A percentile compares a stretch with the other conserved stretches of the same genome.
Conservation (phyloP, 208 protist genomes). For the Leptomonas seymouri region DNA sequence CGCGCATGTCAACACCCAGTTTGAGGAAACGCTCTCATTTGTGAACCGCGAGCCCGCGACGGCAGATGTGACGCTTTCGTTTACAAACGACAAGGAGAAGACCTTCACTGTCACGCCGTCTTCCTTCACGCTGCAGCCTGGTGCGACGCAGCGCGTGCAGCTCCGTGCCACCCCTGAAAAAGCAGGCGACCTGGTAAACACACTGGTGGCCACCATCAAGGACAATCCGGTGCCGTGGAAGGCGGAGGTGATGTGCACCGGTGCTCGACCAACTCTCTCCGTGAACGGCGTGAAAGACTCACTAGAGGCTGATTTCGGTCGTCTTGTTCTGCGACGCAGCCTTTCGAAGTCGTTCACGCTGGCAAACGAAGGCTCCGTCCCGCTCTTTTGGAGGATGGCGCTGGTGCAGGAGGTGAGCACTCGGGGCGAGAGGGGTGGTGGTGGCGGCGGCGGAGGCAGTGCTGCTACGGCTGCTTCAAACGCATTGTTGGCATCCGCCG, state of each 20-base stretch:
- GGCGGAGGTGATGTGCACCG: constrained; percentile 85
- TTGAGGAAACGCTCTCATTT: constrained; percentile 83
- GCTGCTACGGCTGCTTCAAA: not conserved
- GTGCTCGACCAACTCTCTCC: constrained; percentile 80
- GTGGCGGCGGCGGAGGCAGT: constrained; percentile 3
- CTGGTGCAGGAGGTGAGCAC: constrained; percentile 11
- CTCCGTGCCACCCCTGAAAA: constrained; percentile 87
- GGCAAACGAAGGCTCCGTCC: constrained; percentile 78
- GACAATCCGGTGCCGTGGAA: constrained; percentile 93
- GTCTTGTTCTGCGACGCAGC: constrained; percentile 67
- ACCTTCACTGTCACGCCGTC: constrained; percentile 82
- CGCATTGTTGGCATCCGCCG: not conserved
- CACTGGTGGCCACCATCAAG: constrained; percentile 86
- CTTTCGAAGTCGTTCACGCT: constrained; percentile 52
- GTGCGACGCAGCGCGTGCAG: constrained; percentile 72
- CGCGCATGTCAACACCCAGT: not conserved
- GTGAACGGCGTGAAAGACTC: constrained; percentile 74
- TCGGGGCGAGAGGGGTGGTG: not conserved
- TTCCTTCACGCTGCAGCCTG: constrained; percentile 76
- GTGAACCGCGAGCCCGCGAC: constrained; percentile 87
- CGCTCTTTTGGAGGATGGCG: constrained; percentile 71
- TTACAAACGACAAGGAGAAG: constrained; percentile 85
- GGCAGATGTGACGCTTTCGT: constrained; percentile 74
- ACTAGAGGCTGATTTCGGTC: constrained; percentile 77
- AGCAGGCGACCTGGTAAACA: constrained; percentile 81